Base-by-base conservation (phyloP, 805 yeast genomes). In the Saccharomycopsis fibuligera region DNA sequence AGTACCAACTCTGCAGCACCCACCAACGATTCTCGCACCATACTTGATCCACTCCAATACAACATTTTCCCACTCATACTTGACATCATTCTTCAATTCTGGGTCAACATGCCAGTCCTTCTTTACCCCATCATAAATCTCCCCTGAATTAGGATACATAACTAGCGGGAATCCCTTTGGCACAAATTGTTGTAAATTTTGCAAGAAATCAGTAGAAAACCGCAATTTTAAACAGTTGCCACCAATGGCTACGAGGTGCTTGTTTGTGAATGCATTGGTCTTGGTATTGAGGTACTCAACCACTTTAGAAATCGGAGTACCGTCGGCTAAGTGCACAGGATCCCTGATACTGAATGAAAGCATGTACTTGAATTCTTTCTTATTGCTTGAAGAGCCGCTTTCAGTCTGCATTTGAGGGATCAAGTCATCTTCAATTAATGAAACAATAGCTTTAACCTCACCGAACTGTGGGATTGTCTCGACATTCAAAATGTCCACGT, bases 71-170 rank as follows among this genome's bases (percentile, higher is more conserved):
- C 72, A 68, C 2, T 56, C 53, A n/a, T 43, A 53, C 22, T 31
- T 12, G 3, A 41, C 49, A 21, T 57, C 51, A 43, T 53, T 48
- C 43, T 58, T 37, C 9, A 48, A 8, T n/a, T 39, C 44, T 3
- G 48, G 38, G 47, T 53, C 54, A n/a, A 12, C 24, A 5, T 14
- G 48, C 81, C 82, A 77, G 5, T 49, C 57, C 50, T 74, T 70
- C 9, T 67, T 66, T 5, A 56, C 55, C 29, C 73, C 75, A 56
- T 80, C 79, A 59, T 81, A 83, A 6, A 68, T 61, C 58, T 81
- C 88, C 1, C 93, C 93, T 40, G 86, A 78, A 62, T 86, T 86
- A 8, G 95, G 95, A 60, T 85, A 86, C 2, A 78, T 72, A 2
- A 82, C 60, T 25, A 82, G 57, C 3, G 79, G 76, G 44, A 45